Conservation (phyloP, 73 alveolate species). For the Breviolum minutum region DNA sequence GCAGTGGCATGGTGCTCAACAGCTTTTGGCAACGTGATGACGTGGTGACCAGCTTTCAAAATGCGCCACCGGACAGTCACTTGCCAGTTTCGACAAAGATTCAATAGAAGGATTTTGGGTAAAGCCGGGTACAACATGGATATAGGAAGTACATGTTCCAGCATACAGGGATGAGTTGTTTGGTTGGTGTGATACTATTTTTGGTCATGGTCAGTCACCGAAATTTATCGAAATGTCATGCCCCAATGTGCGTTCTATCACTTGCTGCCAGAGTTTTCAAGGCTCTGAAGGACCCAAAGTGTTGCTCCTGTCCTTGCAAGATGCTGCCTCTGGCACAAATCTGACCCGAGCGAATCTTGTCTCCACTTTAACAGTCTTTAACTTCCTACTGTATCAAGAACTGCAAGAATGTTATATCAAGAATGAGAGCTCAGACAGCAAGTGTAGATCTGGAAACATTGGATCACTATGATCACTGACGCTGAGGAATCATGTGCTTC, state of each 20-base stretch:
- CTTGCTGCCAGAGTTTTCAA: background rate
- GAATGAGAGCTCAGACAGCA: background rate
- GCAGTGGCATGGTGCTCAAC: constrained; percentile 11
- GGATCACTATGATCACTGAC: background rate
- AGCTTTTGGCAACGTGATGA: constrained; percentile 89
- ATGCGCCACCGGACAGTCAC: constrained; percentile 57
- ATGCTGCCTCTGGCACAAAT: constrained; percentile 87
- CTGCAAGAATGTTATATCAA: background rate
- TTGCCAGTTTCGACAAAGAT: background rate
- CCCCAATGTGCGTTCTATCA: background rate
- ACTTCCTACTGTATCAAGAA: background rate
- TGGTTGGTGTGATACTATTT: too few species aligned
- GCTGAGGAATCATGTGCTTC: constrained; percentile 85
- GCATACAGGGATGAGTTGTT: too few species aligned
- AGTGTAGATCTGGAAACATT: background rate
- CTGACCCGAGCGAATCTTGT: constrained; percentile 78
- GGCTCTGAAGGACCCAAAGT: constrained; percentile 59
- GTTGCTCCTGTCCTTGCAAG: constrained; percentile 84
- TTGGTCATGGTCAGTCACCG: too few species aligned
- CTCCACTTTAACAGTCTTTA: background rate
- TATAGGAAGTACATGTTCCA: too few species aligned
- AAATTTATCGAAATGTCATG: background rate
- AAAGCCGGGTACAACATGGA: too few species aligned
- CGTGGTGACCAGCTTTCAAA: constrained; percentile 75
- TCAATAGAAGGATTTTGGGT: too few species aligned